Conservation (phyloP, 148 eudicot species). For the Silene latifolia region DNA sequence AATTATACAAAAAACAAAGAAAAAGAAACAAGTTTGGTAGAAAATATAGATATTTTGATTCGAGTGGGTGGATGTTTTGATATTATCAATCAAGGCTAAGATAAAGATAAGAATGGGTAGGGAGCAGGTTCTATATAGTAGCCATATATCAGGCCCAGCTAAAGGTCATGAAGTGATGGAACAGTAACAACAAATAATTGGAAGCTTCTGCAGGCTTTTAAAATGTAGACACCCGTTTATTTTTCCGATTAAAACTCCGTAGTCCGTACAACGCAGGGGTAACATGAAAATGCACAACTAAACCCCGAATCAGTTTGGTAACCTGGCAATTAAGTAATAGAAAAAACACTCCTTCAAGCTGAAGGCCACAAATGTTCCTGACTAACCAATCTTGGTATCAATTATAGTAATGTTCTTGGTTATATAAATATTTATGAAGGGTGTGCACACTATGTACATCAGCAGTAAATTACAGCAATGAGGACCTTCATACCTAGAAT, state of each 20-base stretch:
- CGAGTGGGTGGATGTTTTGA: constrained; percentile 4
- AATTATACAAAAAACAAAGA: not conserved
- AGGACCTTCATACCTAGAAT: constrained; percentile 17
- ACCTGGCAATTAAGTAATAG: not conserved
- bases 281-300: not conserved
- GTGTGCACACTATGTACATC: not conserved
- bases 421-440: not conserved
- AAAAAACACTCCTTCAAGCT: not conserved
- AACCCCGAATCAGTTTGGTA: not conserved
- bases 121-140: constrained; percentile 18
- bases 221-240: not conserved
- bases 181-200: constrained; percentile 18
- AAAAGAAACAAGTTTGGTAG: constrained; percentile 3
- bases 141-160: constrained; percentile 11
- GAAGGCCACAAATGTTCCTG: not conserved
- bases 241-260: not conserved
- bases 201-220: not conserved
- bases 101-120: constrained; percentile 17
- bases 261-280: not conserved
- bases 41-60: constrained; percentile 11
- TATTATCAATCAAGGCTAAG: constrained; percentile 11
- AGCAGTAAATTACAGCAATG: constrained; percentile 4
- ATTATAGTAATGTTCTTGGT: not conserved
- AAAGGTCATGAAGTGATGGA: constrained; percentile 18
- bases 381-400: not conserved